A percentile compares a stretch with the other conserved stretches of the same genome.
Conservation (phyloP, 202 grass and related monocot genomes). For the Digitaria exilis region DNA sequence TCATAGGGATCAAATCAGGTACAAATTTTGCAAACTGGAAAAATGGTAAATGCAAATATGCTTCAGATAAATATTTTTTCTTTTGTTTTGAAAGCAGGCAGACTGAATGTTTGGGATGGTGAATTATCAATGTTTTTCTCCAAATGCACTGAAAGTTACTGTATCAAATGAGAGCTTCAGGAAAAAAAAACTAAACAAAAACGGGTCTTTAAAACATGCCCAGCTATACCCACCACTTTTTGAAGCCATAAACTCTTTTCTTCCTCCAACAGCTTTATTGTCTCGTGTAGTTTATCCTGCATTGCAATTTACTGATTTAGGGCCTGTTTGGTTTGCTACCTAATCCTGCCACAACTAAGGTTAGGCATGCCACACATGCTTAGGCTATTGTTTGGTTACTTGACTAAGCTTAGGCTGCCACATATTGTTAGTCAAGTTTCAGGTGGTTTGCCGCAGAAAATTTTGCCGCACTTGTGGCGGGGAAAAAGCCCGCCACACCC, state of each 20-base stretch:
- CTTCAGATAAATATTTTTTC: neutral
- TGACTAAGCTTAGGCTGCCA: too few species aligned
- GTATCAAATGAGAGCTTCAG: neutral
- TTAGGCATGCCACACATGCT: too few species aligned
- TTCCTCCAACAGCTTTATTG: slow-evolving; percentile 60
- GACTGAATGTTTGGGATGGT: neutral
- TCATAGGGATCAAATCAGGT: neutral
- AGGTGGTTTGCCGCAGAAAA: too few species aligned
- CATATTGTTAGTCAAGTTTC: too few species aligned
- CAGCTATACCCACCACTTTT: slow-evolving; percentile 54
- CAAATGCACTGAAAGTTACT: neutral
- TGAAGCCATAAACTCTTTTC: slow-evolving; percentile 66
- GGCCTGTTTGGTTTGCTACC: too few species aligned
- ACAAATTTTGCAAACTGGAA: neutral
- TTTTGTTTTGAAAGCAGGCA: neutral
- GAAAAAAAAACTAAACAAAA: neutral
- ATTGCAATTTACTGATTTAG: slow-evolving; percentile 42
- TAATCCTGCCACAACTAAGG: too few species aligned
- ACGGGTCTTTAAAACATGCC: neutral
- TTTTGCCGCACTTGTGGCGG: too few species aligned
- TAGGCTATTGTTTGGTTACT: too few species aligned
- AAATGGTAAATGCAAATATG: neutral
- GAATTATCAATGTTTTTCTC: neutral
- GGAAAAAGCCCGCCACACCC: too few species aligned
- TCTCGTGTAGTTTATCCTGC: slow-evolving; percentile 66